Conservation (phyloP, 768 basidiomycete genomes). For the Lepiota venenata region DNA sequence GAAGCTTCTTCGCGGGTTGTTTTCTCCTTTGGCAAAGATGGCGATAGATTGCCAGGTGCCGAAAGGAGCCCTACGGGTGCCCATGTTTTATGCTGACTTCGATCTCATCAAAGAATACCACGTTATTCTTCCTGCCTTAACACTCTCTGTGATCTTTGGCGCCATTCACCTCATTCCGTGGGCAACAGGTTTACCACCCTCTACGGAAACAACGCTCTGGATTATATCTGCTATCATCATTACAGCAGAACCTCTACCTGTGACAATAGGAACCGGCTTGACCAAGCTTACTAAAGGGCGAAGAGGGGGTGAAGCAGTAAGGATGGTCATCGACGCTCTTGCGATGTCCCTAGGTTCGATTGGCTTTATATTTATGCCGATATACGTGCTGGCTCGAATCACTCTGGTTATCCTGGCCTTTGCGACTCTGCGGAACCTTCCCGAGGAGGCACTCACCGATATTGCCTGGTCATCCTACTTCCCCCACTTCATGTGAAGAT, state of each 20-base stretch:
- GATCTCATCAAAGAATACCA: neutral
- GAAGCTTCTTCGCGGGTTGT: neutral
- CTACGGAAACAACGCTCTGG: neutral
- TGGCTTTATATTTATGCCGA: constrained; percentile 5
- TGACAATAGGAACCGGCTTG: neutral
- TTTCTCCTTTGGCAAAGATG: neutral
- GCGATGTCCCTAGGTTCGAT: constrained; percentile 3
- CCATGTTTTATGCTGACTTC: neutral
- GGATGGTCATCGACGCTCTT: neutral
- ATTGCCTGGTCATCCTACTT: constrained; percentile 11
- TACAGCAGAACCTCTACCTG: neutral
- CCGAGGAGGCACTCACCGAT: neutral
- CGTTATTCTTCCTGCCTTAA: neutral
- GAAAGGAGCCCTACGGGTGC: neutral
- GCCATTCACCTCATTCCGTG: neutral
- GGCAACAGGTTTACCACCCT: neutral
- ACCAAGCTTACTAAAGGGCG: neutral
- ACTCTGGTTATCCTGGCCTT: constrained; percentile 11
- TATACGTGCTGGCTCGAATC: constrained; percentile 8
- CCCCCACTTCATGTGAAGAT: constrained; percentile 10
- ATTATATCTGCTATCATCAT: neutral
- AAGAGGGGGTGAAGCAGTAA: neutral
- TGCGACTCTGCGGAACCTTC: constrained; percentile 3
- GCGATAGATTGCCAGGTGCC: neutral
- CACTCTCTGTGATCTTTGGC: neutral